These are phyloP conservation scores for Ocimum tenuiflorum DNA, from an alignment of 257 asterid genomes.

Conservation along the genomic window DNA sequence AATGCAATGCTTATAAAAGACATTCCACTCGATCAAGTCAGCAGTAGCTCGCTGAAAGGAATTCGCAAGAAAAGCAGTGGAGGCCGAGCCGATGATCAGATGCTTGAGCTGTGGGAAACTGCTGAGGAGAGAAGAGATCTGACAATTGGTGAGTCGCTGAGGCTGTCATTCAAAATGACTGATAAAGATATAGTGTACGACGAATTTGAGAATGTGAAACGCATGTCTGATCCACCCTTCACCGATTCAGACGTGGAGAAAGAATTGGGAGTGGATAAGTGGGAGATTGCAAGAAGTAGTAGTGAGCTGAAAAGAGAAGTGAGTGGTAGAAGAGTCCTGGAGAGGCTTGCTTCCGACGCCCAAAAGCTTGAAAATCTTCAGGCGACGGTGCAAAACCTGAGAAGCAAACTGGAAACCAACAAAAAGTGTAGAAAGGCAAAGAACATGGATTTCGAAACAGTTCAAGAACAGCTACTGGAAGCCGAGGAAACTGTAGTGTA, in stretches of 20 bases:
- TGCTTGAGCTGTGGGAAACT: conserved; percentile 86
- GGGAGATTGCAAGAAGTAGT: conserved; percentile 33
- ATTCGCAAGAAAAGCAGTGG: conserved; percentile 34
- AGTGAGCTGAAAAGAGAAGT: conserved; percentile 34
- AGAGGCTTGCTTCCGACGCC: conserved; percentile 61
- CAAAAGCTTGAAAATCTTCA: conserved; percentile 57
- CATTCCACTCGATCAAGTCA: conserved; percentile 71
- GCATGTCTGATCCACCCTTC: conserved; percentile 41
- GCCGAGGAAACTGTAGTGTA: conserved; percentile 64
- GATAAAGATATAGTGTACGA: conserved; percentile 44
- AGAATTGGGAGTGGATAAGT: conserved; percentile 59
- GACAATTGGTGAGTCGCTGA: conserved; percentile 40
- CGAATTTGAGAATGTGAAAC: conserved; percentile 31
- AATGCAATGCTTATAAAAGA: conserved; percentile 58
- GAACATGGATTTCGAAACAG: conserved; percentile 59
- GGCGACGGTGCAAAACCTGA: conserved; percentile 43
- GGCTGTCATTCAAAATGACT: conserved; percentile 28
- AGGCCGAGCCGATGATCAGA: conserved; percentile 53
- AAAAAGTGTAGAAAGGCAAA: conserved; percentile 38
- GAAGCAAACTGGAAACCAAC: conserved; percentile 44
- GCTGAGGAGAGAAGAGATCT: conserved; percentile 37
- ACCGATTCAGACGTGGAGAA: conserved; percentile 55
- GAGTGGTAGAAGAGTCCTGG: conserved; percentile 45
- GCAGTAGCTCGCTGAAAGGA: conserved; percentile 33
- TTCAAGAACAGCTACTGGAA: conserved; percentile 71